phyloP scores from a whole-genome alignment of 495 filamentous ascomycete species.

The Cercophora sp. region DNA sequence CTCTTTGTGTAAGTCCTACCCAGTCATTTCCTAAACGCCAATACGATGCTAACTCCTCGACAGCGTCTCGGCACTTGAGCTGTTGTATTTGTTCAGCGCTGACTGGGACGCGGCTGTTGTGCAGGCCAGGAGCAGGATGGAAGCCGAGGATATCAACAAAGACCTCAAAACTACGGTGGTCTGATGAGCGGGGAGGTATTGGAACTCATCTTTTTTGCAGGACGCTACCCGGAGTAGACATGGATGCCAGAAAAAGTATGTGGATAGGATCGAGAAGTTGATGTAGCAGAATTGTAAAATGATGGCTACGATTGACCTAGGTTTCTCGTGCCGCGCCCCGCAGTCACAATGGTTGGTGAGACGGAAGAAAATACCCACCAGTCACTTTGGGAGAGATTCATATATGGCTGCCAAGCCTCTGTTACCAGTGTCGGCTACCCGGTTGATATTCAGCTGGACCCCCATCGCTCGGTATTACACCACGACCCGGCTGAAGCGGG shows the following conservation, averaged over 20 bases:
- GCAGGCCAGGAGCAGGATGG: conserved; percentile 21
- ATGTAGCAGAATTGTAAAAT: no score
- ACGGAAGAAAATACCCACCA: no score
- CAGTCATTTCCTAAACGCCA: neutral
- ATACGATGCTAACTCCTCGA: neutral
- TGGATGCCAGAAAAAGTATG: no score
- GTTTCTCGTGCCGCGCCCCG: no score
- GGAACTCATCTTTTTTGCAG: no score
- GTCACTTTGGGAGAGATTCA: no score
- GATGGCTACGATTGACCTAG: no score
- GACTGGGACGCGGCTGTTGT: conserved; percentile 26
- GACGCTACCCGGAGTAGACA: no score
- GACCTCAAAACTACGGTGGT: conserved; percentile 10
- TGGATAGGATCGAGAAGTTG: no score
- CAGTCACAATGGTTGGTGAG: no score
- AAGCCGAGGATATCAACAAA: conserved; percentile 19
- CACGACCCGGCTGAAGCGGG: neutral
- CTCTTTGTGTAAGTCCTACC: conserved; percentile 39
- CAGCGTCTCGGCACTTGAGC: conserved; percentile 23
- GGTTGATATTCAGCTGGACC: neutral
- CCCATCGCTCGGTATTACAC: neutral
- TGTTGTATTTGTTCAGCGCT: conserved; percentile 20
- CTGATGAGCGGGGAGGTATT: neutral
- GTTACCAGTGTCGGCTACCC: neutral
- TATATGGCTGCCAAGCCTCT: neutral